Conservation (phyloP, 2,329 filamentous ascomycete genomes). For the Penicillium sp. region DNA sequence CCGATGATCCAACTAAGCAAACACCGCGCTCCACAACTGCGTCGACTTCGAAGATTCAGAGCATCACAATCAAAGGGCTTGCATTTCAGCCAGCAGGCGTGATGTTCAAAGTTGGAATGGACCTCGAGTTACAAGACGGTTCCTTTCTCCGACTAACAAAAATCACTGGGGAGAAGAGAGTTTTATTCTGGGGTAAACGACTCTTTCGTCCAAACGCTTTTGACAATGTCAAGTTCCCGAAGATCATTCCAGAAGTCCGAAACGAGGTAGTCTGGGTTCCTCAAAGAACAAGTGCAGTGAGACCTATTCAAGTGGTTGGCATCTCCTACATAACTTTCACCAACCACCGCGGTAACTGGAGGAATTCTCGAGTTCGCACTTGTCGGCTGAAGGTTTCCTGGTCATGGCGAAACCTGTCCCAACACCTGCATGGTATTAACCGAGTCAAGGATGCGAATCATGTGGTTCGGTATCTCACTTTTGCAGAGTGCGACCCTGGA, state of each 20-base stretch:
- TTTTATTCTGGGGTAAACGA: conserved; percentile 44
- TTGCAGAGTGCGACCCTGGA: conserved; percentile 34
- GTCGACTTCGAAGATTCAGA: background rate
- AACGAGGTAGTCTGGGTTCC: background rate
- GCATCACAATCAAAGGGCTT: background rate
- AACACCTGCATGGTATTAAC: too few species aligned
- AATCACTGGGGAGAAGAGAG: conserved; percentile 35
- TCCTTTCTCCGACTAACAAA: conserved; percentile 47
- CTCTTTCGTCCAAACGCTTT: conserved; percentile 40
- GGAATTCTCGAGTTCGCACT: background rate
- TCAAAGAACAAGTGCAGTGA: background rate
- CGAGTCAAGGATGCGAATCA: background rate
- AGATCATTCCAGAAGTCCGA: background rate
- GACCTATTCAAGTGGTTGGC: background rate
- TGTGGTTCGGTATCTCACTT: conserved; percentile 35
- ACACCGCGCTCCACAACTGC: too few species aligned
- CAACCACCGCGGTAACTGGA: background rate
- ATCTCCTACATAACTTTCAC: background rate
- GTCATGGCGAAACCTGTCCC: too few species aligned
- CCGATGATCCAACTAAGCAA: too few species aligned
- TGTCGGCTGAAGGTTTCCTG: conserved; percentile 6
- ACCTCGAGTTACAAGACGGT: conserved; percentile 42
- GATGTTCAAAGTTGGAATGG: background rate
- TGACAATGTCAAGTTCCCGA: conserved; percentile 7
- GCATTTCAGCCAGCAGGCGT: background rate